These are phyloP conservation scores for Sporisorium scitamineum DNA, from an alignment of 1,284 basidiomycete genomes.

Conservation along the genomic window DNA sequence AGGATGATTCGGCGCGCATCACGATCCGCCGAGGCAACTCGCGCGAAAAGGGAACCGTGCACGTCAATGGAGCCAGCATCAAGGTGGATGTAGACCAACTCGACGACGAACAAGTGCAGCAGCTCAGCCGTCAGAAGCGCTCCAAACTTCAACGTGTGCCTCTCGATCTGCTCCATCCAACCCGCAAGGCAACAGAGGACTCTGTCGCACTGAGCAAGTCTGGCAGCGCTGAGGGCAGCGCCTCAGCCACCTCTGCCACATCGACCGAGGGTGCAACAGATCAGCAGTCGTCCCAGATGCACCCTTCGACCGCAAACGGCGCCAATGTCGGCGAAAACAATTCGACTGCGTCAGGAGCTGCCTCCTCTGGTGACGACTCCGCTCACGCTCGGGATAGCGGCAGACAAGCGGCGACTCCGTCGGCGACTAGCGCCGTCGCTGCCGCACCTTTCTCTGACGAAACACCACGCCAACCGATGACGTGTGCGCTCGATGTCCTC, in stretches of 20 bases:
- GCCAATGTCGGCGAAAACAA: background rate
- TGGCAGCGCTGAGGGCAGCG: slow-evolving; percentile 1
- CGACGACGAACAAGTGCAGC: slow-evolving; percentile 86
- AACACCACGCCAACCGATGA: slow-evolving; percentile 61
- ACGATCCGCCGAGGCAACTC: slow-evolving; percentile 77
- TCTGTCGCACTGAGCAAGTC: background rate
- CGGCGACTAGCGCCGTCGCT: slow-evolving; percentile 14
- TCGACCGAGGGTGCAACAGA: slow-evolving; percentile 11
- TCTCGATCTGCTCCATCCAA: slow-evolving; percentile 76
- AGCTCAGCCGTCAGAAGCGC: slow-evolving; percentile 84
- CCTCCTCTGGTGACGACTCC: slow-evolving; percentile 2
- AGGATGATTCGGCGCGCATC: slow-evolving; percentile 77
- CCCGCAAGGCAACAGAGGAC: slow-evolving; percentile 15
- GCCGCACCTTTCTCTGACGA: slow-evolving; percentile 58
- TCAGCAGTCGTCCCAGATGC: slow-evolving; percentile 2
- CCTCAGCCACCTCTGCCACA: background rate
- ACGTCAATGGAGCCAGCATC: slow-evolving; percentile 88
- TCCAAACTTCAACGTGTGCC: slow-evolving; percentile 87
- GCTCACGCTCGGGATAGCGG: slow-evolving; percentile 7
- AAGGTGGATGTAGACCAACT: slow-evolving; percentile 92
- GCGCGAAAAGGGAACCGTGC: slow-evolving; percentile 80
- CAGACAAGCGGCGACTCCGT: background rate
- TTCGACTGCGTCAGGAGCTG: background rate
- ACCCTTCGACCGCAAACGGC: background rate
- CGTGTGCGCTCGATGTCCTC: slow-evolving; percentile 63